A percentile compares a stretch with the other conserved stretches of the same genome.
Conservation (phyloP, 805 yeast species). For the Zygosaccharomyces gambellarensis region DNA sequence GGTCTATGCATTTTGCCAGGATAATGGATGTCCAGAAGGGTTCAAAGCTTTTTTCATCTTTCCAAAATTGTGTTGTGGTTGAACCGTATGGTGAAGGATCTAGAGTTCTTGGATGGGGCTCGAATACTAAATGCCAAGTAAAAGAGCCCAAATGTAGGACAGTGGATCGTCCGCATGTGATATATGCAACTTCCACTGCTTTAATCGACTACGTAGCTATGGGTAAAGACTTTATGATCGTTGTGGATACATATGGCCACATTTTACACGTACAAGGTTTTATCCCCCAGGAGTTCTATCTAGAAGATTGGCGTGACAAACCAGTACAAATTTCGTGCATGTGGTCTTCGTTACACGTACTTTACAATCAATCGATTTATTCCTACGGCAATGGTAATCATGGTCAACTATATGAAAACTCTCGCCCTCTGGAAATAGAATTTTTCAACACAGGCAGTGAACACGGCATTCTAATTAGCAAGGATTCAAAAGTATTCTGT, state of each 20-base stretch:
- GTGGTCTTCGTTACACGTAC: slow-evolving; percentile 76
- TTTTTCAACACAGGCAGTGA: slow-evolving; percentile 69
- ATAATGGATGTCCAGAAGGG: slow-evolving; percentile 12
- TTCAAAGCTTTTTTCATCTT: slow-evolving; percentile 26
- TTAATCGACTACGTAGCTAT: slow-evolving; percentile 19
- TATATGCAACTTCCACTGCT: slow-evolving; percentile 12
- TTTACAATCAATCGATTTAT: slow-evolving; percentile 22
- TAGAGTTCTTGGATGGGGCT: slow-evolving; percentile 46
- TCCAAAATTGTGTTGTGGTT: slow-evolving; percentile 59
- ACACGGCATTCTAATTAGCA: slow-evolving; percentile 56
- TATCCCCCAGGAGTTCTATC: slow-evolving; percentile 18
- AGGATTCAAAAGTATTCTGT: slow-evolving; percentile 40
- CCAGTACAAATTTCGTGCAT: slow-evolving; percentile 36
- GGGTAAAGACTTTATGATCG: slow-evolving; percentile 29
- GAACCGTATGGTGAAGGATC: slow-evolving; percentile 54
- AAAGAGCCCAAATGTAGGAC: slow-evolving; percentile 24
- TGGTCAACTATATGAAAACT: slow-evolving; percentile 49
- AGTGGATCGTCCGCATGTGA: slow-evolving; percentile 16
- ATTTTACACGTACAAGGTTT: slow-evolving; percentile 16
- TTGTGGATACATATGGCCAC: slow-evolving; percentile 15
- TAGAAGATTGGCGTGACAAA: slow-evolving; percentile 11
- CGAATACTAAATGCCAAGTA: slow-evolving; percentile 45
- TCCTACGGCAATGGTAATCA: slow-evolving; percentile 76
- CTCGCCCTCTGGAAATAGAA: slow-evolving; percentile 9
- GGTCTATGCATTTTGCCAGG: slow-evolving; percentile 2